Base-by-base conservation (phyloP, 2,329 filamentous ascomycete genomes). In the Beauveria sp. region DNA sequence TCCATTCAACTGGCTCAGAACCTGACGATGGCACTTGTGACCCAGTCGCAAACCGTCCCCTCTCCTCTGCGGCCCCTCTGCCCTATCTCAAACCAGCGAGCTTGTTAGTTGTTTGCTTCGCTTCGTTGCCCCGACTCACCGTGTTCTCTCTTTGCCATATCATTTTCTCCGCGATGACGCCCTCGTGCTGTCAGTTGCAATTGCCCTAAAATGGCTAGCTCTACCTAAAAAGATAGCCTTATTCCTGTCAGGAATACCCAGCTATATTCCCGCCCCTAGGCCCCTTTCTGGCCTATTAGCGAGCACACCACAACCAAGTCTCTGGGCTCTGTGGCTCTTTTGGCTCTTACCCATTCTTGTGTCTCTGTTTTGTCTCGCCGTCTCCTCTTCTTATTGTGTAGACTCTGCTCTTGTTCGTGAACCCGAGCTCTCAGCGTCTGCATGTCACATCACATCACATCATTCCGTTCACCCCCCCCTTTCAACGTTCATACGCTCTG, bases 361-460 rank as follows among this genome's bases (percentile, higher is more conserved):
- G 28, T 51, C 20, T 43, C 30, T 28, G 22, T 44, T 12, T 43
- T 57, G 55, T 57, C 55, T 57, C 55, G 55, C 44, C 28, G 18
- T 40, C 55, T 50, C 55, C 43, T 58, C 47, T 51, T 51, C 7
- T 52, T 30, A n/a, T 44, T 59, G 30, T 43, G 24, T 37, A 18
- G 28, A 51, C 28, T 51, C 28, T 34, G 30, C 24, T 52, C 56
- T 52, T 44, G 14, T 51, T 48, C 14, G 26, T 40, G 44, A 57
- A 44, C 47, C 24, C 20, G 55, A 30, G 18, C n/a, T 47, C 28
- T 22, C 37, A 18, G 24, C 16, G 24, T 59, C 47, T 59, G 56
- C 47, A 59, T 10, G 37, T 52, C 47, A 59, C 47, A 59, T 59
- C 56, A 59, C 56, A 47, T 56, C 54, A 46, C 41, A 50, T 41